Evolutionary conservation across 805 yeast species (phyloP), one percentile per base, ranked within the genome.

Genomic region (Starmerella bombicola): DNA sequence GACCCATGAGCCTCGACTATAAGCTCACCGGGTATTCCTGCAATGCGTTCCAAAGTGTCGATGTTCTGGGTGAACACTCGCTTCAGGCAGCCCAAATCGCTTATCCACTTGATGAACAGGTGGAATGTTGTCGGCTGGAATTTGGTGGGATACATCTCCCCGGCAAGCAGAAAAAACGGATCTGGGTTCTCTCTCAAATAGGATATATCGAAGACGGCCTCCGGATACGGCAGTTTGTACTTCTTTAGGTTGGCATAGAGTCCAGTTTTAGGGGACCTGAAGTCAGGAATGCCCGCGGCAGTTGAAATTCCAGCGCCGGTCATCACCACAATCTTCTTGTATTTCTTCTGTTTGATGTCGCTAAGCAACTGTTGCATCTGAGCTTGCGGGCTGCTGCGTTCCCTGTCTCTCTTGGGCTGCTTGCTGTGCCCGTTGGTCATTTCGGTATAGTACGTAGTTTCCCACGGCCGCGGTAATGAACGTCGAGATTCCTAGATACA

Each of bases 221-320:
- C 98, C 1, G 96, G 91, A 57, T 74, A 85, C 5, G 97, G 97
- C 36, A 88, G 64, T 26, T 81, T 69, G 29, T 86, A 66, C 48
- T 74, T 68, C 40, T 55, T 55, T 38, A 88, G 64, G 56, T 88
- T 88, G 48, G 85, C 73, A 54, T 88, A 88, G 5, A 88, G 68
- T 0, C 68, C 68, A 1, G 97, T 88, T 32, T 74, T 71, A 1
- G 96, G 96, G 16, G 93, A 76, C 50, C 97, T 67, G 58, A 88
- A 88, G 58, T 88, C 98, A 0, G 97, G 98, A 34, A 86, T 88
- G 0, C 97, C 98, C 35, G 93, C 85, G 3, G 81, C 67, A 0
- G 97, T 88, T 2, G 95, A 83, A 30, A 85, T 76, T 1, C 98
- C 98, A 0, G 98, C 98, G 1, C 98, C 98, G 7, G 77, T 62